A percentile compares a stretch with the other conserved stretches of the same genome.
phyloP scores from a whole-genome alignment of 1,284 basidiomycete species.

The Microbotryum violaceum region DNA sequence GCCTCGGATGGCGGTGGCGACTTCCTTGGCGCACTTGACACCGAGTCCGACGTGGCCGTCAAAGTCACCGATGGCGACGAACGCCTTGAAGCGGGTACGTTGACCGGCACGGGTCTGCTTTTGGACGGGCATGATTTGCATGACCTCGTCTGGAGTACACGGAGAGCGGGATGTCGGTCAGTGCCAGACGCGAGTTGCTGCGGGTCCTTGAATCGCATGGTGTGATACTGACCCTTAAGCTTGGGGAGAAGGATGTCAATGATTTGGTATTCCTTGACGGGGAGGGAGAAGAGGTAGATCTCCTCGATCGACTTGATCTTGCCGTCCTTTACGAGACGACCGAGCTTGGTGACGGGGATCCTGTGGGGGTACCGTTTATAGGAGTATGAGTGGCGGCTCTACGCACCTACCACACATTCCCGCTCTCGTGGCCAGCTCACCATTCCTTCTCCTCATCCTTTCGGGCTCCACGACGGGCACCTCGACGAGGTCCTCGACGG shows the following conservation, averaged over 20 bases:
- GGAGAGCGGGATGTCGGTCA: too few relatives aligned
- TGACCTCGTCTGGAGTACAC: constrained; percentile 66
- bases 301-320: constrained; percentile 99
- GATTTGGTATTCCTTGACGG: constrained; percentile 97
- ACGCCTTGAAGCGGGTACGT: constrained; percentile 99
- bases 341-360: constrained; percentile 98
- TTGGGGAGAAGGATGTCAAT: constrained; percentile 95
- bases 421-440: constrained; percentile 49
- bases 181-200: neutral
- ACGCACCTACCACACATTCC: neutral
- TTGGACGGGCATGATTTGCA: constrained; percentile 99
- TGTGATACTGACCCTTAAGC: constrained; percentile 59
- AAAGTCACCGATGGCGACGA: constrained; percentile 97
- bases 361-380: constrained; percentile 44
- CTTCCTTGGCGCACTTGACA: constrained; percentile 99
- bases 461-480: constrained; percentile 88
- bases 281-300: constrained; percentile 99
- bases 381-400: neutral
- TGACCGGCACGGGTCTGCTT: constrained; percentile 99
- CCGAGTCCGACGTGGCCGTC: constrained; percentile 98
- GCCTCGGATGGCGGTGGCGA: constrained; percentile 97
- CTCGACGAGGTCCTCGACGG: constrained; percentile 69
- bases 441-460: constrained; percentile 99
- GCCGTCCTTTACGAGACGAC: constrained; percentile 97
- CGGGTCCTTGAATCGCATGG: neutral